Conservation (phyloP, 2,329 filamentous ascomycete species). For the Neofusicoccum ribis region DNA sequence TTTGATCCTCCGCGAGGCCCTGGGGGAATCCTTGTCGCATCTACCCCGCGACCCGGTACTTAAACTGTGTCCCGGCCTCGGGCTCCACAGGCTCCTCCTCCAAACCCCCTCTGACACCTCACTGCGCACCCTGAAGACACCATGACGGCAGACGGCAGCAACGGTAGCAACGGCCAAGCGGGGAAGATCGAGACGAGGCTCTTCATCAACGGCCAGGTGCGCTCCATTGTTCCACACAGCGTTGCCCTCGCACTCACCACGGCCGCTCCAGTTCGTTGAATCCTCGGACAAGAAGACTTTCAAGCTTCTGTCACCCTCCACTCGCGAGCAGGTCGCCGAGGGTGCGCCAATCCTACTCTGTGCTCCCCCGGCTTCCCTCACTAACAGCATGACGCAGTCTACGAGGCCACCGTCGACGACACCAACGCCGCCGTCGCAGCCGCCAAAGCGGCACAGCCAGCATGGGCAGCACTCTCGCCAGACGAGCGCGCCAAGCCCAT, state of each 20-base stretch:
- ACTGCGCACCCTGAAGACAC: background rate
- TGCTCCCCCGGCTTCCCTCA: background rate
- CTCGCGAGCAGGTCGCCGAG: slow-evolving; percentile 30
- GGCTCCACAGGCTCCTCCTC: background rate
- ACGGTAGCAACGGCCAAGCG: background rate
- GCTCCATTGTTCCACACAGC: too few species aligned
- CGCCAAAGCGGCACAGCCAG: slow-evolving; percentile 30
- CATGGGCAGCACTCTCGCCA: slow-evolving; percentile 38
- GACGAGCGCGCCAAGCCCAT: slow-evolving; percentile 43
- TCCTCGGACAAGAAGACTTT: slow-evolving; percentile 32
- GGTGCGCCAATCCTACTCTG: slow-evolving; percentile 20
- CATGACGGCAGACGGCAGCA: background rate
- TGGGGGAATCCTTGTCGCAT: background rate
- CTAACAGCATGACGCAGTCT: slow-evolving; percentile 17
- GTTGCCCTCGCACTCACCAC: slow-evolving; percentile 23
- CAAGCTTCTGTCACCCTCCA: slow-evolving; percentile 31
- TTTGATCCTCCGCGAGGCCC: background rate
- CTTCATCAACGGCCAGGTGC: slow-evolving; percentile 16
- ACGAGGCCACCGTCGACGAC: slow-evolving; percentile 26
- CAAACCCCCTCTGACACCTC: background rate
- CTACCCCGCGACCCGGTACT: background rate
- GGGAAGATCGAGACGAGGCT: slow-evolving; percentile 13
- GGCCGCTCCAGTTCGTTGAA: slow-evolving; percentile 25
- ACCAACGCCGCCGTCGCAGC: slow-evolving; percentile 30
- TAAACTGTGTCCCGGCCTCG: background rate